Conservation (phyloP, 192 early-diverging fungal genomes). For the Dissophora ornata region DNA sequence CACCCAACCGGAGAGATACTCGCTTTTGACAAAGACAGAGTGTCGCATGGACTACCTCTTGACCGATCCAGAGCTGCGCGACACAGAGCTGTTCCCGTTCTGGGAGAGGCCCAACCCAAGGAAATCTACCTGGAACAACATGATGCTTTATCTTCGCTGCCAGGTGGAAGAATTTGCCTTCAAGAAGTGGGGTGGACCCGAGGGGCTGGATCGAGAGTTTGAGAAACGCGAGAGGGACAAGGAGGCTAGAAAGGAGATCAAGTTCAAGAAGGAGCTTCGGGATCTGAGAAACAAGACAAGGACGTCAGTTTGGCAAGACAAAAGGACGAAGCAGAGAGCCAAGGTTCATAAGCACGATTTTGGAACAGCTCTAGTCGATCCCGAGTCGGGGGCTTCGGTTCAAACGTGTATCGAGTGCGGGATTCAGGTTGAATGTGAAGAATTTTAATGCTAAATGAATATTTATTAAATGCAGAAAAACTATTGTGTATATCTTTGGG, state of each 20-base stretch:
- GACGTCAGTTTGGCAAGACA: slow-evolving; percentile 51
- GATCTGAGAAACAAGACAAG: slow-evolving; percentile 52
- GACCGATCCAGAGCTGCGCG: slow-evolving; percentile 93
- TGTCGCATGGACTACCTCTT: slow-evolving; percentile 86
- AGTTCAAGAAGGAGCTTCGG: slow-evolving; percentile 80
- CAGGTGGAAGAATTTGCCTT: slow-evolving; percentile 95
- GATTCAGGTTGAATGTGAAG: slow-evolving; percentile 73
- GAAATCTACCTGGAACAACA: slow-evolving; percentile 96
- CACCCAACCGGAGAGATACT: slow-evolving; percentile 85
- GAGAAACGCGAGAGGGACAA: slow-evolving; percentile 82
- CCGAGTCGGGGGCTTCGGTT: slow-evolving; percentile 61
- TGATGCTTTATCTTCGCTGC: slow-evolving; percentile 90
- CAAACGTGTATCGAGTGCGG: slow-evolving; percentile 76
- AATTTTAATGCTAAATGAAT: slow-evolving; percentile 66
- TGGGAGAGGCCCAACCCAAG: slow-evolving; percentile 95
- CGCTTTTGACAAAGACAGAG: slow-evolving; percentile 96
- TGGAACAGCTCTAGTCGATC: slow-evolving; percentile 62
- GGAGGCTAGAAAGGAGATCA: slow-evolving; percentile 83
- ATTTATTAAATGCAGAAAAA: slow-evolving; percentile 1
- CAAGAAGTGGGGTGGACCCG: slow-evolving; percentile 91
- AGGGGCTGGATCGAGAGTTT: slow-evolving; percentile 90
- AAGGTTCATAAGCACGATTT: slow-evolving; percentile 83
- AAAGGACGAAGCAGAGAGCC: slow-evolving; percentile 60
- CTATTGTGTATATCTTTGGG: no score
- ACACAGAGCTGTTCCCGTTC: slow-evolving; percentile 77